These are phyloP conservation scores for Protomyces lactucae-debilis DNA, from an alignment of 1,139 yeast species.

Conservation along the genomic window DNA sequence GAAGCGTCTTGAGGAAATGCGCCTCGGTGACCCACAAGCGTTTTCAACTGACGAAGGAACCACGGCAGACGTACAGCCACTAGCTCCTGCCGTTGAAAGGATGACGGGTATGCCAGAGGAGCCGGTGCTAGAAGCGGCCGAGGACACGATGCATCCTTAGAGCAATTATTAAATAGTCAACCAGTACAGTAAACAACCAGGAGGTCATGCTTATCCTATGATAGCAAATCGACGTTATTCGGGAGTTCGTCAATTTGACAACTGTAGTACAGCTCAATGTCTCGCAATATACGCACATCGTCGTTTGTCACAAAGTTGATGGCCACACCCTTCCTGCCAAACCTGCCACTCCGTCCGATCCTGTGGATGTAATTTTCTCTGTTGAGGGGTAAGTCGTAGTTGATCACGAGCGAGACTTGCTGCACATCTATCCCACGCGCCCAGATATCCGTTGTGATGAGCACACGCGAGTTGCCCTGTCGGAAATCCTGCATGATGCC, in stretches of 20 bases:
- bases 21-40: constrained; percentile 6
- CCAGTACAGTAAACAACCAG: background rate
- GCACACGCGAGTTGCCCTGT: constrained; percentile 95
- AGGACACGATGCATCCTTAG: background rate
- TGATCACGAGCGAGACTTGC: constrained; percentile 96
- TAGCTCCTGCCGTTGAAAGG: background rate
- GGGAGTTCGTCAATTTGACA: constrained; percentile 90
- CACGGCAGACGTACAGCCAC: background rate
- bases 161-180: background rate
- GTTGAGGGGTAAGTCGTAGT: constrained; percentile 95
- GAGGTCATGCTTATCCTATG: background rate
- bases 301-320: constrained; percentile 91
- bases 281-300: constrained; percentile 92
- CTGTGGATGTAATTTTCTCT: constrained; percentile 98
- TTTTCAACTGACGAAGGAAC: background rate
- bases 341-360: constrained; percentile 99
- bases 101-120: background rate
- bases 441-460: constrained; percentile 93
- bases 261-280: constrained; percentile 95
- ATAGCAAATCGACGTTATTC: background rate
- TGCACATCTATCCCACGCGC: constrained; percentile 99
- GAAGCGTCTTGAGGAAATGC: constrained; percentile 32
- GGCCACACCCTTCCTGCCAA: constrained; percentile 99
- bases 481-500: constrained; percentile 98
- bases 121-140: background rate